These are phyloP conservation scores for Diaporthe citrichinensis DNA, from an alignment of 2,329 filamentous ascomycete genomes.

Conservation along the genomic window DNA sequence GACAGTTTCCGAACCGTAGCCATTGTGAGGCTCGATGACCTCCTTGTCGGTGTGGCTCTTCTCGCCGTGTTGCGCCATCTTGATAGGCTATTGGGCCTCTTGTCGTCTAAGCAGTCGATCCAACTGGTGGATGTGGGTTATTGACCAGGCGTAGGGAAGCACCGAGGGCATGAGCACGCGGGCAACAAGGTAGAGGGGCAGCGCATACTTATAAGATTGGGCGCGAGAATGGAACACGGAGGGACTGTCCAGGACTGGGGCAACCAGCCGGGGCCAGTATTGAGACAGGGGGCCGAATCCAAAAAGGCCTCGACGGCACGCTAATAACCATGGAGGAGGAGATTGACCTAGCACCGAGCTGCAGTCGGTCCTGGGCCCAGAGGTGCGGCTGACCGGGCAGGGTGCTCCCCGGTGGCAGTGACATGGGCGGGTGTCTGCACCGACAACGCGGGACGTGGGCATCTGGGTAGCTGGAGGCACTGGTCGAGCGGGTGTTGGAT, in stretches of 20 bases:
- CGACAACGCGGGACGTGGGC: conserved; percentile 9
- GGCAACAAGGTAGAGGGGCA: conserved; percentile 10
- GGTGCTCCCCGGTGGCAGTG: conserved; percentile 13
- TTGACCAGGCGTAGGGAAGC: neutral
- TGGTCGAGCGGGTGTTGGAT: no score
- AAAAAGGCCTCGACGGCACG: conserved; percentile 33
- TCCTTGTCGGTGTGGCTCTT: conserved; percentile 46
- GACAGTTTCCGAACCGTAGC: conserved; percentile 40
- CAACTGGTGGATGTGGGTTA: neutral
- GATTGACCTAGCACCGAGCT: conserved; percentile 19
- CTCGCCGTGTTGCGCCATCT: conserved; percentile 47
- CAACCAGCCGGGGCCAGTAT: neutral
- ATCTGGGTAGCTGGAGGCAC: neutral
- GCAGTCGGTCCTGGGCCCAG: conserved; percentile 18
- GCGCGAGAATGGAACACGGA: conserved; percentile 10
- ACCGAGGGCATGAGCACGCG: neutral
- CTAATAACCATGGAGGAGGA: conserved; percentile 25
- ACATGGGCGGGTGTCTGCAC: conserved; percentile 26
- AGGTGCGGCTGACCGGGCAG: conserved; percentile 20
- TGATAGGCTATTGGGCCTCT: conserved; percentile 33
- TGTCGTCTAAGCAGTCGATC: neutral
- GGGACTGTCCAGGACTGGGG: conserved; percentile 23
- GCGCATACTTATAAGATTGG: conserved; percentile 29
- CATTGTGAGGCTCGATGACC: conserved; percentile 41
- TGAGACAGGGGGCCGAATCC: conserved; percentile 33